Evolutionary conservation across 257 asterid genomes (phyloP).

Genomic region (Catharanthus roseus): DNA sequence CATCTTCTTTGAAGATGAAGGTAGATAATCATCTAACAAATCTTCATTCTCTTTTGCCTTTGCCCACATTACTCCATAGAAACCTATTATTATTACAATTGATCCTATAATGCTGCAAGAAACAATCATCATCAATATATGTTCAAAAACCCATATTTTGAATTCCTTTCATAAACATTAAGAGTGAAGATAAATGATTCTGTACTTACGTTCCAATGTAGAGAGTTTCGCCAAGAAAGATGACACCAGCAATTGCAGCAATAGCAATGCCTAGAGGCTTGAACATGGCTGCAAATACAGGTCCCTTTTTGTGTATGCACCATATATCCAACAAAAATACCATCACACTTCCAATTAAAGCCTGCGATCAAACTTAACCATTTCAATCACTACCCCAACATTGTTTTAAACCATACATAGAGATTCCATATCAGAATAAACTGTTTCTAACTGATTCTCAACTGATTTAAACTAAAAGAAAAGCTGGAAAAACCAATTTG

Average conservation of each 20-base stretch:
- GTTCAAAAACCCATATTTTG: neutral
- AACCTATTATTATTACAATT: neutral
- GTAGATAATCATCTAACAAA: neutral
- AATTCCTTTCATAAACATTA: neutral
- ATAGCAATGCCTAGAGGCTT: slow-evolving; percentile 23
- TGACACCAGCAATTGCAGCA: slow-evolving; percentile 20
- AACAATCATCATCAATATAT: neutral
- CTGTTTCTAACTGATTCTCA: too few species aligned
- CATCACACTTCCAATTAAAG: slow-evolving; percentile 2
- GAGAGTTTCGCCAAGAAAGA: slow-evolving; percentile 24
- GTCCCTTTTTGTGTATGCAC: slow-evolving; percentile 29
- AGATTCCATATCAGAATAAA: too few species aligned
- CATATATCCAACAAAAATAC: slow-evolving; percentile 5
- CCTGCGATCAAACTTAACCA: neutral
- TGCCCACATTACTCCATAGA: slow-evolving; percentile 13
- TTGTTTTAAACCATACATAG: neutral
- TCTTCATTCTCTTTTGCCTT: neutral
- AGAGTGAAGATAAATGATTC: neutral
- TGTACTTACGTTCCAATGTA: slow-evolving; percentile 22
- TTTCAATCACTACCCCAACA: neutral
- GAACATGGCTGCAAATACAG: slow-evolving; percentile 28
- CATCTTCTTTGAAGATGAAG: neutral
- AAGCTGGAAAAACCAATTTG: too few species aligned
- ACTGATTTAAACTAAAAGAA: too few species aligned
- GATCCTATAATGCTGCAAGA: slow-evolving; percentile 8